Base-by-base conservation (phyloP, 352 stramenopile species). In the Globisporangium viniferum region DNA sequence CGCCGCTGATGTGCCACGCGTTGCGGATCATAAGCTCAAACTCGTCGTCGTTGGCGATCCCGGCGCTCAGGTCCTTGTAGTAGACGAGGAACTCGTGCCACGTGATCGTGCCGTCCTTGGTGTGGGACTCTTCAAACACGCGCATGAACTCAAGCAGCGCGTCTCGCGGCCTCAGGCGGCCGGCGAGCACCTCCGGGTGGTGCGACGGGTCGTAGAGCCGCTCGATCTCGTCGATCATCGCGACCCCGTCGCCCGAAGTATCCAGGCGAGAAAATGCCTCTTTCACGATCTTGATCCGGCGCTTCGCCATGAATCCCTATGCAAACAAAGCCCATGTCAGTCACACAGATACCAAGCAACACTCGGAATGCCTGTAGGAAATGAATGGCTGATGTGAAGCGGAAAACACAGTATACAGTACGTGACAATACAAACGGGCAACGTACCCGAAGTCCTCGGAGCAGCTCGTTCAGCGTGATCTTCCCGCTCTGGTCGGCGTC, bases 391-490 rank as follows among this genome's bases (percentile, higher is more conserved):
- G 14, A 14, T 14, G 14, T 48, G 41, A 48, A 15, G 10, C 41
- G 41, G 15, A 35, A 12, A 54, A 24, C 31, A 18, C 10, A 46
- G 41, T 41, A n/a, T 41, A n/a, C 39, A 7, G 4, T 20, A 18
- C 36, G 12, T 14, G 12, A 18, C 36, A 56, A 14, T 24, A 14
- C 12, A 48, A 24, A 29, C 15, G 35, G 3, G 2, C 12, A 20
- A 79, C 73, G 58, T 68, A 91, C 90, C 46, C 90, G 77, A 22
- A 98, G 75, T 3, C 86, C 91, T 27, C 89, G 82, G 65, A 98
- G 79, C 39, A 98, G 91, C 67, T 98, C 94, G 33, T 96, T 82
- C 24, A 95, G 78, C 7, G 87, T 94, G 66, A 98, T 91, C 33
- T 79, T 83, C 14, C 91, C 92, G 62, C 86, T 94, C 53, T 78